Conservation (phyloP, 2,329 filamentous ascomycete genomes). For the Beauveria rudraprayagi region DNA sequence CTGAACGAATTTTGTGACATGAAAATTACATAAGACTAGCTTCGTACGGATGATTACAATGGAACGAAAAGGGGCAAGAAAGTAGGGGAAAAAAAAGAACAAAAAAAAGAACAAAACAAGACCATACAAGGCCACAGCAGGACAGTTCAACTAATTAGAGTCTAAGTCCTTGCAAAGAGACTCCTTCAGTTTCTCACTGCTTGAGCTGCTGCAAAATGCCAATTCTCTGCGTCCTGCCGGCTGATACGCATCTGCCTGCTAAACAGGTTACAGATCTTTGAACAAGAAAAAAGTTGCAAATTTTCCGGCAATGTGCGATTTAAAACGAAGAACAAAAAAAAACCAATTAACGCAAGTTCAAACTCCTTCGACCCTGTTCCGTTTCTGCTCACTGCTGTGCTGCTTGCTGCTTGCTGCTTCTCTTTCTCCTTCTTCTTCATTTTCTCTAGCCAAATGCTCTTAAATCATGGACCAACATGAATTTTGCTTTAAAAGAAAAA, state of each 20-base stretch:
- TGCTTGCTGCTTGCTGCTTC: not conserved
- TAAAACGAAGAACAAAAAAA: not conserved
- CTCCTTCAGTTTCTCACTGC: not conserved
- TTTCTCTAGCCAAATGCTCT: not conserved
- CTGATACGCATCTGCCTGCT: not conserved
- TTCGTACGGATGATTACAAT: conserved; percentile 1
- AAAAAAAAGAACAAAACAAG: not conserved
- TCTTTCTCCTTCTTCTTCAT: not conserved
- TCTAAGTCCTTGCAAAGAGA: not conserved
- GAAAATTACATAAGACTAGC: conserved; percentile 3
- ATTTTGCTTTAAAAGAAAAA: conserved; percentile 70
- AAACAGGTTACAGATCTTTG: not conserved
- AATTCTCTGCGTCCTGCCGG: not conserved
- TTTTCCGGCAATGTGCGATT: conserved; percentile 2
- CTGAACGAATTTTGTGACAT: not conserved
- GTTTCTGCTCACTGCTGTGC: not conserved
- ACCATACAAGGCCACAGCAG: not conserved
- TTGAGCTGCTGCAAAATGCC: not conserved
- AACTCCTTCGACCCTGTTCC: not conserved
- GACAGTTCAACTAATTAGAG: not conserved
- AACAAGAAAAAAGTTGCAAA: not conserved
- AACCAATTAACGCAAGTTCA: not conserved
- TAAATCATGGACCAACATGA: not conserved
- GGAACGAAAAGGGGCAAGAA: not conserved
- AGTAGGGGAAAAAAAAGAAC: not conserved